Conservation (phyloP, 371 early-diverging fungal species). For the Basidiobolus meristosporus region DNA sequence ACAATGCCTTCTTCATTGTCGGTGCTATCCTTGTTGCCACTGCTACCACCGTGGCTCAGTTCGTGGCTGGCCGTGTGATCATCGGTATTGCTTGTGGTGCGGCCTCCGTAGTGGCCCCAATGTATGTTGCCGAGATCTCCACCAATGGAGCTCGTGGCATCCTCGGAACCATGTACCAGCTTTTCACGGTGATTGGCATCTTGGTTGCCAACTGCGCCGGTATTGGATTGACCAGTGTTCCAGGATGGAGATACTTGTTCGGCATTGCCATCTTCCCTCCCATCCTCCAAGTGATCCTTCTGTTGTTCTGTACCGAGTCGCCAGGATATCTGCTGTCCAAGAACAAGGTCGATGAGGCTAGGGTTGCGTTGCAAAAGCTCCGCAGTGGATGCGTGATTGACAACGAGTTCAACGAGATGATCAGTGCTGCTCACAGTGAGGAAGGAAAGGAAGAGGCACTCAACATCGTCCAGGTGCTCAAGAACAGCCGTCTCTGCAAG, state of each 20-base stretch:
- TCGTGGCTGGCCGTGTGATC: slow-evolving; percentile 62
- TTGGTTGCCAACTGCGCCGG: slow-evolving; percentile 36
- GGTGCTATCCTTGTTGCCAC: slow-evolving; percentile 41
- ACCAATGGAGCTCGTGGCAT: slow-evolving; percentile 52
- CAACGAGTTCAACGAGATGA: slow-evolving; percentile 36
- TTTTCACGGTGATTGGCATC: slow-evolving; percentile 62
- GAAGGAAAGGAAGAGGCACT: not conserved
- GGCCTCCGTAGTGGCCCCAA: slow-evolving; percentile 53
- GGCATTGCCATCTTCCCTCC: slow-evolving; percentile 39
- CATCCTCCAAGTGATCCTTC: slow-evolving; percentile 36
- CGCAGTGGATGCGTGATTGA: slow-evolving; percentile 32
- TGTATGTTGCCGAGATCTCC: slow-evolving; percentile 66
- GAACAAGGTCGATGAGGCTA: slow-evolving; percentile 33
- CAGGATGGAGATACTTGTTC: slow-evolving; percentile 46
- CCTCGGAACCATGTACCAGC: slow-evolving; percentile 51
- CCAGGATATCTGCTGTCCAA: slow-evolving; percentile 47
- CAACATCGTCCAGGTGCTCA: slow-evolving; percentile 16
- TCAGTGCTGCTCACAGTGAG: slow-evolving; percentile 3
- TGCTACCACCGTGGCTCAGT: slow-evolving; percentile 30
- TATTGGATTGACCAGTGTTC: slow-evolving; percentile 25
- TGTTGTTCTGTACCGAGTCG: slow-evolving; percentile 55
- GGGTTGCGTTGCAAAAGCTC: slow-evolving; percentile 23
- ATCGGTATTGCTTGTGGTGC: slow-evolving; percentile 70
- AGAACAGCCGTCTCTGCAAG: slow-evolving; percentile 21
- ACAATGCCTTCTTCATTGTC: slow-evolving; percentile 36